phyloP scores from a whole-genome alignment of 208 protist genomes.

The Trypanosoma mega region DNA sequence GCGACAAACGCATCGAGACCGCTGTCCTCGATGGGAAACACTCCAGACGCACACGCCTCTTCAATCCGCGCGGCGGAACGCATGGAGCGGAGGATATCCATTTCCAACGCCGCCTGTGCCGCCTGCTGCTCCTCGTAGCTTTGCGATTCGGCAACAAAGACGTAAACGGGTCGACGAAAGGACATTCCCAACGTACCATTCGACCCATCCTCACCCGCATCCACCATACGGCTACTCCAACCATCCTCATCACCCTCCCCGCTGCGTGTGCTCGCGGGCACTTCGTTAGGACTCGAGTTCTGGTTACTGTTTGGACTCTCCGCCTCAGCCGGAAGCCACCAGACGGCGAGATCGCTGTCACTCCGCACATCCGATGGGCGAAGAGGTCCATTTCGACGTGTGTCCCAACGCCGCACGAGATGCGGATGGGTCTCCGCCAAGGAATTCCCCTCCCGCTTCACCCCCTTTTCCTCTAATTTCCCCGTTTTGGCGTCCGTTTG shows the following conservation, averaged over 20 bases:
- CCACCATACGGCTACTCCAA: no score
- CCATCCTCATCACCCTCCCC: no score
- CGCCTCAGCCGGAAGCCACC: conserved; percentile 57
- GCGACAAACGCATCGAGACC: conserved; percentile 22
- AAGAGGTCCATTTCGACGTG: conserved; percentile 45
- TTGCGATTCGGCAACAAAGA: conserved; percentile 42
- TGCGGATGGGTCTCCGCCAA: conserved; percentile 48
- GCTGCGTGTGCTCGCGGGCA: no score
- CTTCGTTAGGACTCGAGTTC: no score
- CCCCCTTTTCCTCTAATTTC: not conserved
- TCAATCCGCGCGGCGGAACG: conserved; percentile 44
- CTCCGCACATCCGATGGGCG: conserved; percentile 44
- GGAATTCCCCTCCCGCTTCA: not conserved
- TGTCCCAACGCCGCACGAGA: conserved; percentile 51
- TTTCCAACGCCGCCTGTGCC: conserved; percentile 44
- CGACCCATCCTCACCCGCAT: no score
- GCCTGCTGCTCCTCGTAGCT: conserved; percentile 40
- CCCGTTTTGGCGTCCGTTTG: not conserved
- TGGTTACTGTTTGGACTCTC: no score
- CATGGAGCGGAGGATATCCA: conserved; percentile 39
- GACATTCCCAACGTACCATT: conserved; percentile 7
- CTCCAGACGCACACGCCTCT: conserved; percentile 29
- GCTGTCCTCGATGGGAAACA: conserved; percentile 21
- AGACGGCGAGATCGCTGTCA: conserved; percentile 50
- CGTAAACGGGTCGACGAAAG: conserved; percentile 60